Percentiles rank a stretch among this genome's conserved stretches.
Evolutionary conservation across 2,329 filamentous ascomycete species (phyloP).

Genomic region (Cercospora berteroae): DNA sequence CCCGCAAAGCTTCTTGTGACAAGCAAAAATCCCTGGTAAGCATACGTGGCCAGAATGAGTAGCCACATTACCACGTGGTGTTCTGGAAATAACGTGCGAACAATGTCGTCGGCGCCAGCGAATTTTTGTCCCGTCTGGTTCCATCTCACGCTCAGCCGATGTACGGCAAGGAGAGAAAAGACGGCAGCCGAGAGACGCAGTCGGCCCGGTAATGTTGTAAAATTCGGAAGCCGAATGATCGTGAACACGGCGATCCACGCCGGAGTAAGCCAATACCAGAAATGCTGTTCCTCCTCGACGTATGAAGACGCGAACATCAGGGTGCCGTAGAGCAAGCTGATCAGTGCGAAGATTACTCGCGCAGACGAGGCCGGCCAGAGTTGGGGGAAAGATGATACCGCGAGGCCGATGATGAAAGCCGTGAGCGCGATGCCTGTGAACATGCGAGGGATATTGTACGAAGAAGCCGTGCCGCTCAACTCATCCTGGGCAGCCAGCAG

Average conservation of each 20-base stretch:
- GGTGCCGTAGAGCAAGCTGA: slow-evolving; percentile 59
- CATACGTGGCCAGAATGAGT: slow-evolving; percentile 68
- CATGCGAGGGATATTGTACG: slow-evolving; percentile 74
- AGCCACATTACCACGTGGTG: slow-evolving; percentile 71
- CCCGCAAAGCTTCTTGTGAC: slow-evolving; percentile 33
- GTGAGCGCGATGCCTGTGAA: slow-evolving; percentile 46
- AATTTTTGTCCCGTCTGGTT: slow-evolving; percentile 98
- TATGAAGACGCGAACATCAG: slow-evolving; percentile 99
- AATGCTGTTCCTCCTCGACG: slow-evolving; percentile 97
- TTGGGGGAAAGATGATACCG: slow-evolving; percentile 36
- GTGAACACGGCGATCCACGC: slow-evolving; percentile 57
- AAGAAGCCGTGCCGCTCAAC: slow-evolving; percentile 87
- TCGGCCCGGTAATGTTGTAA: neutral
- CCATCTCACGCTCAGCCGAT: slow-evolving; percentile 74
- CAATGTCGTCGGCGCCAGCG: slow-evolving; percentile 84
- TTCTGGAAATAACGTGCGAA: slow-evolving; percentile 64
- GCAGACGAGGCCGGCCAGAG: slow-evolving; percentile 47
- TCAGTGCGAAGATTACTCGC: slow-evolving; percentile 40
- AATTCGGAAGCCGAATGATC: slow-evolving; percentile 9
- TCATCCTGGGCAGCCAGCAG: slow-evolving; percentile 69
- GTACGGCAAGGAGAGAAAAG: slow-evolving; percentile 52
- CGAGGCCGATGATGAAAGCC: slow-evolving; percentile 43
- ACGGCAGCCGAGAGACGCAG: slow-evolving; percentile 21
- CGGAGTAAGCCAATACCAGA: slow-evolving; percentile 90
- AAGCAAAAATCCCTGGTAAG: slow-evolving; percentile 54